Evolutionary conservation across 805 yeast species (phyloP).

Genomic region (Cyberlindnera saturnus): DNA sequence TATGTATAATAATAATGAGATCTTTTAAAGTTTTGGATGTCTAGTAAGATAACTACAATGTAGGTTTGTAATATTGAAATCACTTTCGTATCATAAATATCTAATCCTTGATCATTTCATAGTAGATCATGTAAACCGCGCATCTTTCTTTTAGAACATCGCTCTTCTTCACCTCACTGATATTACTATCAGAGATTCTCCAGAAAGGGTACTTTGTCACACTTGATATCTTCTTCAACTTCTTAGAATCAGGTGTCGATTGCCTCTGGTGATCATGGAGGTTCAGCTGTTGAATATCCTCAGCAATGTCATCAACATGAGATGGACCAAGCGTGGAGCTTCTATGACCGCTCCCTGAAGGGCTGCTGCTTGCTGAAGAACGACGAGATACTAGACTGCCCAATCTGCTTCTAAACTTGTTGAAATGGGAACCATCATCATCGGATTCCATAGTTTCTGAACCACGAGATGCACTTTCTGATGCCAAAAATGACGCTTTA

Average conservation of each 20-base stretch:
- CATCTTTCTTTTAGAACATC: slow-evolving; percentile 63
- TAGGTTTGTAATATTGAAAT: neutral
- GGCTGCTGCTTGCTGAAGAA: slow-evolving; percentile 10
- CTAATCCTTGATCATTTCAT: slow-evolving; percentile 37
- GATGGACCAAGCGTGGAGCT: slow-evolving; percentile 4
- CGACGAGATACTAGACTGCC: slow-evolving; percentile 22
- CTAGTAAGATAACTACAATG: neutral
- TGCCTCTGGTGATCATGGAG: neutral
- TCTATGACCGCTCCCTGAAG: slow-evolving; percentile 8
- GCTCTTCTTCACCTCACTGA: slow-evolving; percentile 51
- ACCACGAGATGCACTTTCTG: slow-evolving; percentile 14
- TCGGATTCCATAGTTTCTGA: slow-evolving; percentile 13
- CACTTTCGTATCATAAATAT: neutral
- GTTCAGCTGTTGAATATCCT: slow-evolving; percentile 2
- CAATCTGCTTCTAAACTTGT: slow-evolving; percentile 19
- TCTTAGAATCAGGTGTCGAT: slow-evolving; percentile 12
- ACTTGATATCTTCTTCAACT: slow-evolving; percentile 49
- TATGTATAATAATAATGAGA: neutral
- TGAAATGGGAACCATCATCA: slow-evolving; percentile 15
- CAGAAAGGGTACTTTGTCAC: slow-evolving; percentile 62
- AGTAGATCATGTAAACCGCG: slow-evolving; percentile 83
- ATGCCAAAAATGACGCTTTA: neutral
- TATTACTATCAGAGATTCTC: slow-evolving; percentile 76
- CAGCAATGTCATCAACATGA: slow-evolving; percentile 2
- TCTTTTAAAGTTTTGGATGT: neutral